A percentile compares a stretch with the other conserved stretches of the same genome.
Conservation (phyloP, 768 basidiomycete genomes). For the Paxillus ammoniavirescens region DNA sequence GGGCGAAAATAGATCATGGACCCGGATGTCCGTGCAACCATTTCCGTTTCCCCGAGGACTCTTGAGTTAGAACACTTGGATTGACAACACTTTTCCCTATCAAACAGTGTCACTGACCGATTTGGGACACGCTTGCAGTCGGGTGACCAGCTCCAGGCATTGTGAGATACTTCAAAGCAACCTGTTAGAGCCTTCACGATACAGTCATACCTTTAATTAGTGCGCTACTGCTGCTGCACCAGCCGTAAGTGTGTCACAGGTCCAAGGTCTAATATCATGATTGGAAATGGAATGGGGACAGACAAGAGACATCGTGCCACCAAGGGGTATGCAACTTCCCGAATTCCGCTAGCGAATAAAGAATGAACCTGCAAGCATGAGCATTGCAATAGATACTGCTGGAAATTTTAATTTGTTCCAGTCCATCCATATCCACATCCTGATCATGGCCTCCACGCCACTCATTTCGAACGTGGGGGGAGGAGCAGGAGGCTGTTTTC, state of each 20-base stretch:
- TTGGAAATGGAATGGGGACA: no score
- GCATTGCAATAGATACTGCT: neutral
- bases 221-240: neutral
- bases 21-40: neutral
- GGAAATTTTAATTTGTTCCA: constrained; percentile 3
- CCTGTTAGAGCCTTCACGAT: no score
- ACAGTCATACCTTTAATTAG: neutral
- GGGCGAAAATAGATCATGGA: neutral
- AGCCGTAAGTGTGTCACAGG: no score
- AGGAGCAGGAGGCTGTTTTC: constrained; percentile 1
- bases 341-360: neutral
- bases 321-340: neutral
- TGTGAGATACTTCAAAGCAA: no score
- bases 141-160: no score
- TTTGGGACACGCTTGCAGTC: no score
- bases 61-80: no score
- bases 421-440: constrained; percentile 49
- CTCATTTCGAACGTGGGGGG: constrained; percentile 28
- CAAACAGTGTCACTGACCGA: no score
- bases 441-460: constrained; percentile 36
- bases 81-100: no score
- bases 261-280: no score
- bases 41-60: neutral
- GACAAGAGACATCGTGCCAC: no score
- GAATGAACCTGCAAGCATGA: neutral